Conservation (phyloP, 495 filamentous ascomycete genomes). For the Penicillium ucsense region DNA sequence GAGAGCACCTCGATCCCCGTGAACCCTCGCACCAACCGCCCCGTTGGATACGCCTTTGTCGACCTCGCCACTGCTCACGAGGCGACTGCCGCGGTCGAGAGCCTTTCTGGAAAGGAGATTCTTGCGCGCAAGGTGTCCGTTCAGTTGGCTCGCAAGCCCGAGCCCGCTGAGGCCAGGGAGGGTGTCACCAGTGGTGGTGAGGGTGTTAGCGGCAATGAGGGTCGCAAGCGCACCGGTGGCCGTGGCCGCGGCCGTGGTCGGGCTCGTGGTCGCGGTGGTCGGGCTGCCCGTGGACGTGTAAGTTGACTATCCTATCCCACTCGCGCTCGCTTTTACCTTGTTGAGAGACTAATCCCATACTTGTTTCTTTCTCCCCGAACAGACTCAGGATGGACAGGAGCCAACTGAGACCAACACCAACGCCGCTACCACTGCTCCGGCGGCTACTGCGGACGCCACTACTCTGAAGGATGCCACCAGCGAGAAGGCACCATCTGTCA, state of each 20-base stretch:
- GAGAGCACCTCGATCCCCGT: conserved; percentile 97
- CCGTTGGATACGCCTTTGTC: conserved; percentile 98
- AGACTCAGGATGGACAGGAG: conserved; percentile 22
- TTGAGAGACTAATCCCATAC: neutral
- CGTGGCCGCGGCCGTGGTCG: conserved; percentile 69
- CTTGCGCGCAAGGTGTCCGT: conserved; percentile 97
- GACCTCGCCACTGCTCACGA: conserved; percentile 90
- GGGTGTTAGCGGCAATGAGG: conserved; percentile 59
- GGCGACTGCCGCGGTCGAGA: conserved; percentile 85
- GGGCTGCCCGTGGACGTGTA: conserved; percentile 60
- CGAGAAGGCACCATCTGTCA: conserved; percentile 43
- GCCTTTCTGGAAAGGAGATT: conserved; percentile 94
- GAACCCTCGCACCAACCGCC: conserved; percentile 96
- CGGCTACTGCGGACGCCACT: conserved; percentile 20
- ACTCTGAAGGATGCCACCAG: conserved; percentile 53
- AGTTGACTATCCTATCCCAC: conserved; percentile 24
- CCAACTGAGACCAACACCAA: conserved; percentile 42
- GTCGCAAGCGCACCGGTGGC: conserved; percentile 69
- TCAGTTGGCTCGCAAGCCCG: conserved; percentile 95
- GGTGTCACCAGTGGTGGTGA: conserved; percentile 55
- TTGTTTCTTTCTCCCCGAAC: neutral
- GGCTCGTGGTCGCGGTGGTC: conserved; percentile 59
- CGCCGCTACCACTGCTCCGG: conserved; percentile 1
- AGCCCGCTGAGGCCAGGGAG: conserved; percentile 73
- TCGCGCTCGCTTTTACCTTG: neutral